Percentiles rank a stretch among this genome's conserved stretches.
These are phyloP conservation scores for apple (Malus domestica) DNA, from an alignment of 306 rosid species.

Conservation along the genomic window DNA sequence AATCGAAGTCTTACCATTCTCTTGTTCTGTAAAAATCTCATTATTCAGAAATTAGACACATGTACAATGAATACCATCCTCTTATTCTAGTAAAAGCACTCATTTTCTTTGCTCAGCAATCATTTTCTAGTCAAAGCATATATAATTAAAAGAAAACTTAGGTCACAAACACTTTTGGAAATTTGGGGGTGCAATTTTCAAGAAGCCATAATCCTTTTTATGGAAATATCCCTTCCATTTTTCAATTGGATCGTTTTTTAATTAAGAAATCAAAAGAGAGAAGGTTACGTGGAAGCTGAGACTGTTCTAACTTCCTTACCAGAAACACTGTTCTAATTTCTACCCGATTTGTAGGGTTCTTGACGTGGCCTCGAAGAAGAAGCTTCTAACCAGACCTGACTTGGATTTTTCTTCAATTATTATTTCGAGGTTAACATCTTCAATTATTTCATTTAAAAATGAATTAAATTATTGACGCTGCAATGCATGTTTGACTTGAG, in stretches of 20 bases:
- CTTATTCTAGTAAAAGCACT: no score
- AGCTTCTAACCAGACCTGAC: conserved; percentile 3
- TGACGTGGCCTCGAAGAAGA: neutral
- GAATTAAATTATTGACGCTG: neutral
- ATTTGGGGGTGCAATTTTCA: no score
- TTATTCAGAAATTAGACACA: neutral
- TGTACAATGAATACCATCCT: neutral
- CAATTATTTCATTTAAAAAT: neutral
- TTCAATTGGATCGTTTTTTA: no score
- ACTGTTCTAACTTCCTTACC: no score
- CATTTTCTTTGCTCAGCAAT: neutral
- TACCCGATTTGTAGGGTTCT: neutral
- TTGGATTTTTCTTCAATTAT: neutral
- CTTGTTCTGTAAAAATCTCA: neutral
- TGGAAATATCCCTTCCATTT: no score
- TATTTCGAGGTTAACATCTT: neutral
- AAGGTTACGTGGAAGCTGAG: no score
- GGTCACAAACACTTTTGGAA: no score
- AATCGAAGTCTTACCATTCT: neutral
- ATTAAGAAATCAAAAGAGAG: no score
- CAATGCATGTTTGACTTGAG: neutral
- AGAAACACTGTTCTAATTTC: no score
- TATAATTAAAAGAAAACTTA: neutral
- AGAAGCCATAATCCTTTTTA: no score
- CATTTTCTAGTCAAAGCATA: neutral